These are phyloP conservation scores for Suhomyces atakaporum DNA, from an alignment of 1,139 yeast species.

Conservation along the genomic window DNA sequence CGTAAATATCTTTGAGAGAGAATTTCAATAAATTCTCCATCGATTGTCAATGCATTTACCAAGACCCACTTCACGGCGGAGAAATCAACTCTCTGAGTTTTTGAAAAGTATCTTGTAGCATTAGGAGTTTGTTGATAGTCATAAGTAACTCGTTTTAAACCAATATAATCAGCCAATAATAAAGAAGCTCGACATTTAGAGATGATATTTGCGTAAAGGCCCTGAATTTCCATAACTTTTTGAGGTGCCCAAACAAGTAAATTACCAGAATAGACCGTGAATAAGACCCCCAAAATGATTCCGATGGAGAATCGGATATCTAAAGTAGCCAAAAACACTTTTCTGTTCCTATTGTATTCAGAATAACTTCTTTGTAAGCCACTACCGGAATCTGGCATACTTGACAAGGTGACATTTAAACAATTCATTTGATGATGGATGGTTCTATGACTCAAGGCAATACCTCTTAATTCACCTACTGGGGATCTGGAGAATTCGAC, in stretches of 20 bases:
- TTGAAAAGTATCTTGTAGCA: conserved; percentile 75
- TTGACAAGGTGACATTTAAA: conserved; percentile 65
- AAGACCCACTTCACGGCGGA: conserved; percentile 85
- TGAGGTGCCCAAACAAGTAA: conserved; percentile 80
- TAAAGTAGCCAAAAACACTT: conserved; percentile 65
- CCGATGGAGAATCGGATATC: conserved; percentile 91
- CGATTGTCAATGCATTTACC: conserved; percentile 88
- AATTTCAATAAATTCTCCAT: conserved; percentile 90
- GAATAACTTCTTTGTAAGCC: conserved; percentile 35
- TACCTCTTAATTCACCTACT: conserved; percentile 89
- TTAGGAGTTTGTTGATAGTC: conserved; percentile 92
- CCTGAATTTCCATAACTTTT: conserved; percentile 74
- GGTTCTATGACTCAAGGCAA: conserved; percentile 87
- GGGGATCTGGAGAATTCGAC: conserved; percentile 92
- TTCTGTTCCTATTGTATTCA: conserved; percentile 29
- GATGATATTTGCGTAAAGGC: conserved; percentile 81
- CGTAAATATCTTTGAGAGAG: conserved; percentile 88
- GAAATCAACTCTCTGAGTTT: conserved; percentile 76
- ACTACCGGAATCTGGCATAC: conserved; percentile 55
- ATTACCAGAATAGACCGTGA: conserved; percentile 85
- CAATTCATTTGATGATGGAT: conserved; percentile 86
- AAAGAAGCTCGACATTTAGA: conserved; percentile 72
- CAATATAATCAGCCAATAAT: conserved; percentile 81
- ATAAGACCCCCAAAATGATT: conserved; percentile 73
- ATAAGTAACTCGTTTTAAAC: conserved; percentile 88